These are phyloP conservation scores for Pyricularia sp. DNA, from an alignment of 2,329 filamentous ascomycete species.

Conservation along the genomic window DNA sequence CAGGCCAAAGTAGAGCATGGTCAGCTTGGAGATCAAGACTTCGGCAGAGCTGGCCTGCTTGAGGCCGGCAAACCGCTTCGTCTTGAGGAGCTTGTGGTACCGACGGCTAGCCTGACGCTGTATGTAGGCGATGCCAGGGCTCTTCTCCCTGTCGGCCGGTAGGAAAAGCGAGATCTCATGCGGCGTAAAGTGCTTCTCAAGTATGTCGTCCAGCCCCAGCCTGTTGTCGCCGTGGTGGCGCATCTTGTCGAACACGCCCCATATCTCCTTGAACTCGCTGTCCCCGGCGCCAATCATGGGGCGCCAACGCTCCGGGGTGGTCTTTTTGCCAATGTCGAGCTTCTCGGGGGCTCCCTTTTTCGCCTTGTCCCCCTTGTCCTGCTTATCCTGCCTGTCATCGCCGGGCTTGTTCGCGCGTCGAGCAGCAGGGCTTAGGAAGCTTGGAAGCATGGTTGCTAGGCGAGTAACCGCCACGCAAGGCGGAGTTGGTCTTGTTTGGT, in stretches of 20 bases:
- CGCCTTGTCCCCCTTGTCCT: neutral
- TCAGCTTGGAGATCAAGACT: slow-evolving; percentile 22
- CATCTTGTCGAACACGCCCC: neutral
- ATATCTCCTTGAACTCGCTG: neutral
- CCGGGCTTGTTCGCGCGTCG: neutral
- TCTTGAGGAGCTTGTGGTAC: slow-evolving; percentile 2
- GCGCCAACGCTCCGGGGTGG: neutral
- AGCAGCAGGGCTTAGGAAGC: neutral
- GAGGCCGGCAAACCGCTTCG: neutral
- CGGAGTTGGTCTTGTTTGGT: neutral
- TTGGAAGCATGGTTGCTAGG: neutral
- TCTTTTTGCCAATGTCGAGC: neutral
- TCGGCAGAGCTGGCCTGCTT: neutral
- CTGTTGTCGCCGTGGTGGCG: neutral
- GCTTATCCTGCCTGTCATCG: neutral
- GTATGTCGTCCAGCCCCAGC: neutral
- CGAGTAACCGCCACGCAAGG: neutral
- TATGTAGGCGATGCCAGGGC: neutral
- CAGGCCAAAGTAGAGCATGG: slow-evolving; percentile 37
- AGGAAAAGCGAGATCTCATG: slow-evolving; percentile 5
- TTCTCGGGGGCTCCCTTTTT: neutral
- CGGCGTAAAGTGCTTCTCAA: slow-evolving; percentile 2
- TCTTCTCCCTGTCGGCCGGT: neutral
- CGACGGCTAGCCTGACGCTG: slow-evolving; percentile 1
- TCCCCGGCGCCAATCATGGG: neutral